Conservation (phyloP, 140 eudicot genomes). For the Erigeron philadelphicus region DNA sequence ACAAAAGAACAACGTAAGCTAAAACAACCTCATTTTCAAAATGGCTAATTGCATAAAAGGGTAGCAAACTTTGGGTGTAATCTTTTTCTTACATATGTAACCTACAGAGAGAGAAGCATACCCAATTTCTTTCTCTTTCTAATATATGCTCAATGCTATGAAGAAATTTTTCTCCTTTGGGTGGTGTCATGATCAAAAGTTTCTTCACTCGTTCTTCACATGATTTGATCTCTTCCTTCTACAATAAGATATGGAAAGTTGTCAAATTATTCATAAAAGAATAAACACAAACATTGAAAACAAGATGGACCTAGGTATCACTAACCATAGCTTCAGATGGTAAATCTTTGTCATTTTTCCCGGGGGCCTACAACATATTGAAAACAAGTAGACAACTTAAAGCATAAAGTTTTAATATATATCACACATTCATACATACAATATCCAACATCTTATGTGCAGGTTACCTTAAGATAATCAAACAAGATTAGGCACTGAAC, state of each 20-base stretch:
- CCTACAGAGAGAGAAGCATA: constrained; percentile 27
- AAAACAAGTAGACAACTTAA: background rate
- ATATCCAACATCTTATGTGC: background rate
- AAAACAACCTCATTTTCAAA: background rate
- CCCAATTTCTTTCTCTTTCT: constrained; percentile 97
- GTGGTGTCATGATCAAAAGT: constrained; percentile 82
- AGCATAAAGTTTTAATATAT: background rate
- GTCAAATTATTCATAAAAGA: constrained; percentile 10
- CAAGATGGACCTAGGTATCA: constrained; percentile 1
- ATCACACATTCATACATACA: background rate
- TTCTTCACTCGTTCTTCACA: constrained; percentile 88
- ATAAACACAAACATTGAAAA: constrained; percentile 1
- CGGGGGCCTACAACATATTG: constrained; percentile 52
- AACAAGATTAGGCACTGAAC: constrained; percentile 91
- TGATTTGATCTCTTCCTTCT: constrained; percentile 83
- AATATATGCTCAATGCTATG: constrained; percentile 82
- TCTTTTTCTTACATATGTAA: background rate
- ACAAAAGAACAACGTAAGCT: constrained; percentile 11
- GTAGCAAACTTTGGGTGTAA: background rate
- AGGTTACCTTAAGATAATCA: constrained; percentile 77
- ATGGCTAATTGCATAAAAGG: background rate
- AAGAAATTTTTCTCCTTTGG: constrained; percentile 91
- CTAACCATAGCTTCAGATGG: constrained; percentile 80
- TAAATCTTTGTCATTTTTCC: constrained; percentile 77
- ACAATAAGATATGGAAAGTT: constrained; percentile 19